These are phyloP conservation scores for Saccharomycopsis hybrid DNA, from an alignment of 1,139 yeast genomes.

Conservation along the genomic window DNA sequence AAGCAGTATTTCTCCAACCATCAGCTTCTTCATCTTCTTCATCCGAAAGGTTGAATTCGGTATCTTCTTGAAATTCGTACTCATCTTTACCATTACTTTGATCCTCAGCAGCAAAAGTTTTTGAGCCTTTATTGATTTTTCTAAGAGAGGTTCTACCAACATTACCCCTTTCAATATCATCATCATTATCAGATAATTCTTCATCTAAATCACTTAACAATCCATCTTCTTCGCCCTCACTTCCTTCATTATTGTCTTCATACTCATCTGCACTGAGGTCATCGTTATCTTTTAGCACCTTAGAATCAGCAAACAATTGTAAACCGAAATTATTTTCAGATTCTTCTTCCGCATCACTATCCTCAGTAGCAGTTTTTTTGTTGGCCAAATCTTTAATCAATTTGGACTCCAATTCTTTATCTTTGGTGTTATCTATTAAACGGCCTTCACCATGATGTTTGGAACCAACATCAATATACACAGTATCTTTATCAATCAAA, in stretches of 20 bases:
- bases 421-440: constrained; percentile 63
- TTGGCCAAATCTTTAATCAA: constrained; percentile 14
- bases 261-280: constrained; percentile 33
- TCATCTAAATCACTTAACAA: constrained; percentile 36
- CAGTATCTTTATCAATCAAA: constrained; percentile 94
- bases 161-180: constrained; percentile 29
- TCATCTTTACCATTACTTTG: constrained; percentile 6
- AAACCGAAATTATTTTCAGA: constrained; percentile 66
- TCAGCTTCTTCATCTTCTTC: constrained; percentile 37
- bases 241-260: constrained; percentile 34
- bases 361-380: constrained; percentile 6
- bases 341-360: constrained; percentile 47
- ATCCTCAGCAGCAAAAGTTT: background rate
- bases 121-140: constrained; percentile 17
- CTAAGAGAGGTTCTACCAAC: constrained; percentile 27
- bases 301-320: constrained; percentile 60
- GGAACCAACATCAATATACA: constrained; percentile 80
- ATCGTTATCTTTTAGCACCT: constrained; percentile 39
- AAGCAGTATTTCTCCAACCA: constrained; percentile 40
- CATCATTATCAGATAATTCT: constrained; percentile 32
- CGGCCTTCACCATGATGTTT: constrained; percentile 40
- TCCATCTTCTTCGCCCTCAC: constrained; percentile 30
- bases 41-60: constrained; percentile 42
- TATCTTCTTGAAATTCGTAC: constrained; percentile 24
- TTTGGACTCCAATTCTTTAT: constrained; percentile 41